A percentile compares a stretch with the other conserved stretches of the same genome.
Conservation (phyloP, 345 rosid species). For the Syzygium oleosum region DNA sequence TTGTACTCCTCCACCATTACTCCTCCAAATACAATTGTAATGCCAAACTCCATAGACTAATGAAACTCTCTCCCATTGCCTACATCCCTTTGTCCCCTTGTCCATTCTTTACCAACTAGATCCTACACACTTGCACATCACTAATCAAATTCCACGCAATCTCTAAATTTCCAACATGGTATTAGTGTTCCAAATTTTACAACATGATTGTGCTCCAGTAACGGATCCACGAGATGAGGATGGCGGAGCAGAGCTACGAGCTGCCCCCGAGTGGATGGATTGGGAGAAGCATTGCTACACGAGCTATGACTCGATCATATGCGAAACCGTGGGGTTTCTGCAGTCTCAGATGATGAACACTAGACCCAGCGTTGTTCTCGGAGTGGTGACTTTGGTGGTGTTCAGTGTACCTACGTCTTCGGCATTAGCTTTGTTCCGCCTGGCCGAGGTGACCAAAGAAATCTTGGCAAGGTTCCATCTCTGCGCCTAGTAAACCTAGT, state of each 20-base stretch:
- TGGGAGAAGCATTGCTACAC: constrained; percentile 36
- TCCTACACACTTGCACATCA: too few relatives aligned
- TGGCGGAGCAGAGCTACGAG: constrained; percentile 19
- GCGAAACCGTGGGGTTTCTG: constrained; percentile 19
- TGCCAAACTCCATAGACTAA: too few relatives aligned
- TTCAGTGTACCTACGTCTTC: constrained; percentile 11
- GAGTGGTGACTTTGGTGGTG: constrained; percentile 5
- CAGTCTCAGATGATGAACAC: constrained; percentile 28
- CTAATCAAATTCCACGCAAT: too few relatives aligned
- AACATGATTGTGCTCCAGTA: constrained; percentile 25
- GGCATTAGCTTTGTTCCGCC: neutral
- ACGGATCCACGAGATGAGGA: constrained; percentile 24
- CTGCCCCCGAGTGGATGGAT: constrained; percentile 31
- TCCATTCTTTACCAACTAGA: too few relatives aligned
- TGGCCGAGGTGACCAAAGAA: neutral
- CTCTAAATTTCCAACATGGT: too few relatives aligned
- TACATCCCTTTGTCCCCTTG: too few relatives aligned
- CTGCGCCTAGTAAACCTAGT: neutral
- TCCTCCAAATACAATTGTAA: too few relatives aligned
- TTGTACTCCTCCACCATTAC: too few relatives aligned
- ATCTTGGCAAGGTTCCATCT: neutral
- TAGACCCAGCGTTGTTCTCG: constrained; percentile 39
- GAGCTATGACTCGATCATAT: constrained; percentile 16
- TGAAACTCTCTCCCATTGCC: too few relatives aligned
- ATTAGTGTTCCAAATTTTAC: too few relatives aligned